phyloP scores from a whole-genome alignment of 306 rosid genomes.

The Astragalus glycyphyllos region DNA sequence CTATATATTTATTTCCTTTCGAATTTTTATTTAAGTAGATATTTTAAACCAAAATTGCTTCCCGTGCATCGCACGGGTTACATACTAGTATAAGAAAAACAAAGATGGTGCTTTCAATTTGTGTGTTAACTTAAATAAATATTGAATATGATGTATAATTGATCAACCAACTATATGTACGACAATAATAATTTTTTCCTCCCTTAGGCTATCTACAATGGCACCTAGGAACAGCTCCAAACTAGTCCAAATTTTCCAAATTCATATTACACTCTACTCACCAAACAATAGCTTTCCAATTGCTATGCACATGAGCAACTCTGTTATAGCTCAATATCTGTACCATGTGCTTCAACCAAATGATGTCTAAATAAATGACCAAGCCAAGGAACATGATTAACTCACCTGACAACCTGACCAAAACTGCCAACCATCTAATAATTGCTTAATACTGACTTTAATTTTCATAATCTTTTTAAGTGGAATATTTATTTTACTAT shows the following conservation, averaged over 20 bases:
- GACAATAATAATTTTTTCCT: constrained; percentile 28
- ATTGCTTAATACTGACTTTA: constrained; percentile 31
- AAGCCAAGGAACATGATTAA: constrained; percentile 45
- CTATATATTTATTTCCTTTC: too few relatives aligned
- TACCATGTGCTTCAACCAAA: constrained; percentile 53
- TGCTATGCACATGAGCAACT: constrained; percentile 41
- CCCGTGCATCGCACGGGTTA: too few relatives aligned
- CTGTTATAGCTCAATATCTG: constrained; percentile 24
- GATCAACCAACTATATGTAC: constrained; percentile 40
- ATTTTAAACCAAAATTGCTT: too few relatives aligned
- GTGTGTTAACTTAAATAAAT: not conserved
- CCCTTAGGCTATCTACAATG: constrained; percentile 36
- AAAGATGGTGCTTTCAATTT: constrained; percentile 4
- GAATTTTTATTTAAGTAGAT: too few relatives aligned
- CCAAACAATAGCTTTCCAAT: constrained; percentile 21
- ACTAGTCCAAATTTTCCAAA: constrained; percentile 42
- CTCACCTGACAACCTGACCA: constrained; percentile 48
- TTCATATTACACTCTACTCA: constrained; percentile 27
- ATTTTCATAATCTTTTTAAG: not conserved
- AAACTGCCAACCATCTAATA: constrained; percentile 43
- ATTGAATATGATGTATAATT: constrained; percentile 13
- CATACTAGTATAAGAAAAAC: too few relatives aligned
- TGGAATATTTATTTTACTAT: not conserved
- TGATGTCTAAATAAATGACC: constrained; percentile 40
- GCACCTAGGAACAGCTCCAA: constrained; percentile 42